Evolutionary conservation across 768 basidiomycete genomes (phyloP), one percentile per base, ranked within the genome.

Genomic region (Lanmaoa rubissima): DNA sequence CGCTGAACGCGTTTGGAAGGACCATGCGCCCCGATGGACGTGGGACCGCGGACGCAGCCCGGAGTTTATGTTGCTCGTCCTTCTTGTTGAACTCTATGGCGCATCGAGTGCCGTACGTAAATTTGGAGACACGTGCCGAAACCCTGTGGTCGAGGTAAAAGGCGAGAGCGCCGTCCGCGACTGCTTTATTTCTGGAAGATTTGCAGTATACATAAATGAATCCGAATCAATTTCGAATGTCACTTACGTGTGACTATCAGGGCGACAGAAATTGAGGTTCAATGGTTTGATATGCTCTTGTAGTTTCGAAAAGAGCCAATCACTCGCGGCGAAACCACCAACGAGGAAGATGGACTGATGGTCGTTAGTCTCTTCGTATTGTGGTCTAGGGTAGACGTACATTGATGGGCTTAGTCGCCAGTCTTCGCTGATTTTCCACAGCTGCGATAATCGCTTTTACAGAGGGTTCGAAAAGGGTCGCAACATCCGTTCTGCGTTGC

Each of bases 221-320:
- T 17, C 12, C n/a, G 9, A 24, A 9, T 31, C 36, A 2, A n/a
- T 28, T 14, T 36, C 8, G 19, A 41, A 68, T 71, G 31, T 17
- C 54, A 28, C 68, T 57, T 13, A 82, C 83, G 82, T 74, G 63
- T 81, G 78, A 34, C 75, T 76, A 52, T 83, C 80, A 6, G 82
- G 83, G 4, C 82, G 75, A 54, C 75, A 74, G 39, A 84, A 72
- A 21, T 73, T 68, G 35, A 82, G 51, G 2, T 73, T 70, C 13
- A 73, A 52, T 0, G 70, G 67, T 21, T 58, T 65, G n/a, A 84
- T 62, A 2, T 70, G 60, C 1, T 43, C 53, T 40, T 71, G 63
- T 17, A 79, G 54, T 28, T 42, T 69, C 14, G 61, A 56, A 36
- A 74, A 79, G 10, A 80, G 69, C 73, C 75, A 80, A 47, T 77